Base-by-base conservation (phyloP, 148 eudicot species). In the Fagopyrum tataricum region DNA sequence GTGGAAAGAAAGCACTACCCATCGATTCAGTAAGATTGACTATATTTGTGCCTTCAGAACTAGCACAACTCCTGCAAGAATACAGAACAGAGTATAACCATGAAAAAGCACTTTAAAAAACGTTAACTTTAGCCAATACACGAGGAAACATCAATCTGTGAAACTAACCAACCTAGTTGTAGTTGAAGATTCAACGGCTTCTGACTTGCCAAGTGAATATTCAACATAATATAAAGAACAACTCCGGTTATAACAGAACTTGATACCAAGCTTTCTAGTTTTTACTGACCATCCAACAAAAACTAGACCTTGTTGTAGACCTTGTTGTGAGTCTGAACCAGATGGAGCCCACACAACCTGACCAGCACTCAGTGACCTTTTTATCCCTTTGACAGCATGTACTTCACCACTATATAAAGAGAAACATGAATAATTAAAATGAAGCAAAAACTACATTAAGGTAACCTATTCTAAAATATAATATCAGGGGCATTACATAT, bases 321-420 rank as follows among this genome's bases (percentile, higher is more conserved):
- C n/a, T n/a, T 87, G 79, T 58, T 77, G 72, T 74, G 78, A 76
- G 76, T 70, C 82, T 77, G 86, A 48, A 43, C 77, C 74, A 37
- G 85, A 68, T 41, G 97, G 98, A 78, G 93, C 88, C 98, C 98
- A 95, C 26, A 90, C 74, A 76, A 90, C 97, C 83, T 95, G 97
- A 55, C 98, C 98, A 70, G 77, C 88, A 75, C 96, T 94, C 76
- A 95, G 46, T 44, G 92, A 87, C 80, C 81, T 88, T 64, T 71
- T 78, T 20, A 90, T 86, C 44, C 87, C 90, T 68, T 87, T 75
- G 37, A 87, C 93, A 79, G 85, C 81, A 68, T 83, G 80, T 55
- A 90, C 96, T 71, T 91, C 93, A 75, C 98, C 98, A 72, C 98
- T 95, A 87, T 85, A 81, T 23, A 64, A 14, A 14, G 1, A 31